Base-by-base conservation (phyloP, 768 basidiomycete species). In the Auriscalpium orientale region DNA sequence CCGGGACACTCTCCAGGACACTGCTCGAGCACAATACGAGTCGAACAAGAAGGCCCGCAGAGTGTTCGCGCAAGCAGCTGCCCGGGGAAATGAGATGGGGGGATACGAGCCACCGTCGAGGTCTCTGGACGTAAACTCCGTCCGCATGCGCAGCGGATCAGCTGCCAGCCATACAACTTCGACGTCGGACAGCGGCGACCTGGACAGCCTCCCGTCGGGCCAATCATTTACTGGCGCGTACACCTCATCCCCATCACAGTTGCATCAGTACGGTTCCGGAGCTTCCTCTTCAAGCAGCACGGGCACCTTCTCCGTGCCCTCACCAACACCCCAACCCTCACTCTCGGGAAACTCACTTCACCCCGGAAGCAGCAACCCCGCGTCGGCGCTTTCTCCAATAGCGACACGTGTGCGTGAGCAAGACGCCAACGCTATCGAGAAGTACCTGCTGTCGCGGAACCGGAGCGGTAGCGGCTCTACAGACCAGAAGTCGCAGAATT, bases 341-440 rank as follows among this genome's bases (percentile, higher is more conserved):
- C 63, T 74, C 40, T 60, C 70, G 54, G 67, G 51, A 72, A 72
- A 7, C 69, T 7, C 60, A 63, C 40, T 64, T 8, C 58, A 63
- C 68, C 54, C 68, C 65, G 22, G 53, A 15, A 48, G 38, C 28
- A 51, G 54, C 36, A 71, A 68, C 64, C 62, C 74, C 22, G 67
- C 73, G 18, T 77, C 79, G 45, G 81, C 81, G 21, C 68, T 91
- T 53, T 88, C 91, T 3, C 91, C 89, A 3, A 80, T 93, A 56
- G 87, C 85, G 33, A 85, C 75, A 62, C 86, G 89, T 36, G 85
- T 93, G 77, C 81, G 84, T 62, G 87, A 91, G 70, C 79, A 83
- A 56, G 91, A 93, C 66, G 90, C 90, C 18, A 87, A 87, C 66
- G 91, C 91, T 38, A 89, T 88, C 77, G 89, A 91, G 68, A 89